These are phyloP conservation scores for Ambrosia trifida DNA, from an alignment of 129 eudicot species.

Conservation along the genomic window DNA sequence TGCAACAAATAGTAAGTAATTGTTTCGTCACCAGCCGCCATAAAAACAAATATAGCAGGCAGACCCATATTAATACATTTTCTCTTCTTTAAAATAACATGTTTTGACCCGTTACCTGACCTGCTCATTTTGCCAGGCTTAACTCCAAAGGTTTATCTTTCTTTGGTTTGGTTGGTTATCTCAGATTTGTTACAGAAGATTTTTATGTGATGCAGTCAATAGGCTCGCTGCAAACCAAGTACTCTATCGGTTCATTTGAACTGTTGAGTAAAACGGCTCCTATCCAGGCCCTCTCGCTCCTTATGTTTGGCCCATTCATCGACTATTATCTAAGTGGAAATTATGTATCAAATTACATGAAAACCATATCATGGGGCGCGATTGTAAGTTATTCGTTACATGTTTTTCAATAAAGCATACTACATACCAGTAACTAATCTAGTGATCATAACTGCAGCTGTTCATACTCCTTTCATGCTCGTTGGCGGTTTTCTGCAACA, in stretches of 20 bases:
- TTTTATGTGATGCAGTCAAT: conserved; percentile 57
- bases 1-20: conserved; percentile 83
- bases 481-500: conserved; percentile 77
- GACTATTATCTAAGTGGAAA: conserved; percentile 63
- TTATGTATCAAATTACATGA: conserved; percentile 47
- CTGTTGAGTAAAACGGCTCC: conserved; percentile 82
- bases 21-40: neutral
- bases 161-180: conserved; percentile 12
- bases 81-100: too few species aligned
- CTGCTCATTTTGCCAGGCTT: neutral
- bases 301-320: conserved; percentile 64
- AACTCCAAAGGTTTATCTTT: neutral
- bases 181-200: conserved; percentile 3
- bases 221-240: conserved; percentile 82
- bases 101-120: neutral
- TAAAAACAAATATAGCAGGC: neutral
- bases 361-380: conserved; percentile 40
- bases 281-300: conserved; percentile 71
- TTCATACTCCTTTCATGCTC: conserved; percentile 74
- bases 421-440: neutral
- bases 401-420: neutral
- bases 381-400: conserved; percentile 38
- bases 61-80: too few species aligned
- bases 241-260: conserved; percentile 74
- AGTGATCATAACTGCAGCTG: conserved; percentile 39